Evolutionary conservation across 2,329 filamentous ascomycete genomes (phyloP).

Genomic region (Talaromyces sp.): DNA sequence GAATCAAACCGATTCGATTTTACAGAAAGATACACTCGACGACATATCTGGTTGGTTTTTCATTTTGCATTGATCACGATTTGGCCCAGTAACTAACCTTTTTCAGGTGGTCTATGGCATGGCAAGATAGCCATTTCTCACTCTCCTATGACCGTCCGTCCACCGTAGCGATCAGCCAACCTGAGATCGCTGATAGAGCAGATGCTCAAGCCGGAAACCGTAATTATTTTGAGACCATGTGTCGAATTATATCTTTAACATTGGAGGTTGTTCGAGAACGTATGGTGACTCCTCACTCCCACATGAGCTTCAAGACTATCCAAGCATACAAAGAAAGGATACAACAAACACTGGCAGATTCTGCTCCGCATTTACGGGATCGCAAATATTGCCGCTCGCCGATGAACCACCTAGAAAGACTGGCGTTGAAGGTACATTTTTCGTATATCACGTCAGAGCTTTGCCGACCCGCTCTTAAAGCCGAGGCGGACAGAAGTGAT

Average conservation of each 20-base stretch:
- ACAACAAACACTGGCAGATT: conserved; percentile 53
- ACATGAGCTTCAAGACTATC: conserved; percentile 51
- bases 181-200: conserved; percentile 46
- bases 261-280: conserved; percentile 57
- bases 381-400: conserved; percentile 35
- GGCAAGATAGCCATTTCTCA: conserved; percentile 61
- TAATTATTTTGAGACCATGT: conserved; percentile 56
- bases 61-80: neutral
- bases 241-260: conserved; percentile 48
- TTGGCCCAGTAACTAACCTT: neutral
- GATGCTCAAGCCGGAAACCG: conserved; percentile 45
- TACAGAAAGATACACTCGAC: conserved; percentile 41
- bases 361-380: conserved; percentile 54
- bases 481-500: conserved; percentile 41
- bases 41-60: conserved; percentile 38
- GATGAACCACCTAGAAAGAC: conserved; percentile 54
- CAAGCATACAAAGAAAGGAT: conserved; percentile 54
- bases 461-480: conserved; percentile 56
- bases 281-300: conserved; percentile 48
- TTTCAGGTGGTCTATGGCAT: conserved; percentile 56
- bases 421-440: conserved; percentile 56
- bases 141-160: conserved; percentile 59
- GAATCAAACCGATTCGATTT: conserved; percentile 51
- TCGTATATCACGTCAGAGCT: conserved; percentile 60
- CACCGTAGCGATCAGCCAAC: conserved; percentile 50